These are phyloP conservation scores for Penicillium sclerotiorum DNA, from an alignment of 2,329 filamentous ascomycete genomes.

Conservation along the genomic window DNA sequence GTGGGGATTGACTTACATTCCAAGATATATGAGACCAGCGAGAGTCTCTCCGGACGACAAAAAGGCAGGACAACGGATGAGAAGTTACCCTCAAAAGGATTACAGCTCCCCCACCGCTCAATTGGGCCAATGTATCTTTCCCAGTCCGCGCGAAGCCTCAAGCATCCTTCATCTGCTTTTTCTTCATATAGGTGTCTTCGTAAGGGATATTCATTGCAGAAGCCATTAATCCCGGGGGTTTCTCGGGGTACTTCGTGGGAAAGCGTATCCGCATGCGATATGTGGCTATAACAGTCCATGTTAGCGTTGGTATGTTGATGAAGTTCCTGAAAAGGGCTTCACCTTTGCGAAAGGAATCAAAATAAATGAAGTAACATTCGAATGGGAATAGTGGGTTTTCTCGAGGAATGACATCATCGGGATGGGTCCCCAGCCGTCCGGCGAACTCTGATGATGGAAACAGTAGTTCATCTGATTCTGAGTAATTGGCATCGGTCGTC, in stretches of 20 bases:
- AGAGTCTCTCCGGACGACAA: slow-evolving; percentile 17
- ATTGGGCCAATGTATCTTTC: slow-evolving; percentile 18
- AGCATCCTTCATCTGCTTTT: slow-evolving; percentile 16
- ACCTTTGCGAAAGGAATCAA: background rate
- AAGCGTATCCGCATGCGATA: background rate
- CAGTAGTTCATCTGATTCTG: background rate
- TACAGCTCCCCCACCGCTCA: slow-evolving; percentile 21
- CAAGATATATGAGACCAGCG: slow-evolving; percentile 17
- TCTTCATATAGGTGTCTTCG: slow-evolving; percentile 17
- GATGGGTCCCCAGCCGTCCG: background rate
- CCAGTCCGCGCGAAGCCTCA: slow-evolving; percentile 16
- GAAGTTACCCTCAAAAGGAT: slow-evolving; percentile 21
- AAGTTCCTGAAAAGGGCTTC: background rate
- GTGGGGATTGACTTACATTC: slow-evolving; percentile 15
- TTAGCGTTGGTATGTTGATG: background rate
- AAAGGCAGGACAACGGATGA: slow-evolving; percentile 15
- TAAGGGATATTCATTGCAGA: slow-evolving; percentile 13
- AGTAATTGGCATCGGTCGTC: too few relatives aligned
- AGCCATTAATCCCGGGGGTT: slow-evolving; percentile 9
- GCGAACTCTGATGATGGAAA: background rate
- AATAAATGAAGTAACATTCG: background rate
- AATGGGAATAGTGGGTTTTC: background rate
- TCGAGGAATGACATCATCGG: background rate
- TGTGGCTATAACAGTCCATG: background rate
- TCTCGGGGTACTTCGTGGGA: background rate